Evolutionary conservation across 805 yeast genomes (phyloP), one percentile per base, ranked within the genome.

Genomic region (Hanseniaspora lachancei): DNA sequence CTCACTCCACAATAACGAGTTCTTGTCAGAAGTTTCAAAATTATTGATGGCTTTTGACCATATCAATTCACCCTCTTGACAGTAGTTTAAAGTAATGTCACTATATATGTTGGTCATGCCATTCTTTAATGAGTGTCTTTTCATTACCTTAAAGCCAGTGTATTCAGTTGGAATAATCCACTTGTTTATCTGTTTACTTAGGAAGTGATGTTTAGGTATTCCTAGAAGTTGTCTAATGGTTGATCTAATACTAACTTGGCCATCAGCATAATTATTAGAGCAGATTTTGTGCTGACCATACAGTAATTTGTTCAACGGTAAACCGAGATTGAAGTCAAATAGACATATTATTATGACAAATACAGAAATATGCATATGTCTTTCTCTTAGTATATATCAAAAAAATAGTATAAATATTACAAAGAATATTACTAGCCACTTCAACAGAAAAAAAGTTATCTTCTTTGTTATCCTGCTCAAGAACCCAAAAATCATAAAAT

Each of bases 61-160:
- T 55, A 73, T 73, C 5, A 72, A 67, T 36, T 65, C 63, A 0
- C 89, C 87, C 5, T 69, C 64, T 18, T 72, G 63, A 63, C 89
- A 82, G 60, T 75, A 80, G 0, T 75, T 68, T 18, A 82, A 59
- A 3, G 75, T 65, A 18, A 80, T 63, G 58, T 72, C 73, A 57
- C 74, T 79, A 55, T 70, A 62, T 56, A 72, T 60, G 8, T 74
- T 72, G 41, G 74, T 67, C 54, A 66, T 47, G 23, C 68, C 53
- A 34, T 69, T 64, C 47, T 73, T 75, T 24, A 74, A 63, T 23
- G 73, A 70, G 57, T 74, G 76, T 21, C 76, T 73, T 51, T 82
- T 70, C 50, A 75, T 74, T 2, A 81, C 66, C 55, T 76, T 76
- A 60, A 80, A 77, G 0, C 88, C 88, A 0, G 81, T 72, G 60